Conservation (phyloP, 2,329 filamentous ascomycete genomes). For the Paracorniculantispora psalliotae region DNA sequence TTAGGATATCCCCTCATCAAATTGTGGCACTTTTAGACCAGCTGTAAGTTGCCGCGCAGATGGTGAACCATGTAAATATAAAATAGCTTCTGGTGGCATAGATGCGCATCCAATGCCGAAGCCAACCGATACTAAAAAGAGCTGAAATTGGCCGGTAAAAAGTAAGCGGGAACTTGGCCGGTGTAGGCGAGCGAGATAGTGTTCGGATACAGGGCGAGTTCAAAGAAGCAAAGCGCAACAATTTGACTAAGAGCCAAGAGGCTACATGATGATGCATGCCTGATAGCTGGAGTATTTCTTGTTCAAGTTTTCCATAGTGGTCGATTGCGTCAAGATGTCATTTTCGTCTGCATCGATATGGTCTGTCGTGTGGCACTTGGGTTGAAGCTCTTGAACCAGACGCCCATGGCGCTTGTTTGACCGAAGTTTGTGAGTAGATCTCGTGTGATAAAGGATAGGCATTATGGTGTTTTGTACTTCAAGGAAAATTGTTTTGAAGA, state of each 20-base stretch:
- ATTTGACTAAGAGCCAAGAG: neutral
- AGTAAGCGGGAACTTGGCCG: neutral
- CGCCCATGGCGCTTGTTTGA: neutral
- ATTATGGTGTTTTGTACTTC: neutral
- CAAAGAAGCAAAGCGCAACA: neutral
- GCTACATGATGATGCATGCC: slow-evolving; percentile 1
- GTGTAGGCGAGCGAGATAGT: neutral
- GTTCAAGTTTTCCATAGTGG: neutral
- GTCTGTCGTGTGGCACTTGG: neutral
- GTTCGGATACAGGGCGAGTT: neutral
- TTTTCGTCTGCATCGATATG: neutral
- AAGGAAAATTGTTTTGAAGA: neutral
- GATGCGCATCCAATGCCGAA: neutral
- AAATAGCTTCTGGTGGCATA: neutral
- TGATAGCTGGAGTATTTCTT: slow-evolving; percentile 8
- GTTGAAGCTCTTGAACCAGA: neutral
- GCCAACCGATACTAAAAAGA: slow-evolving; percentile 4
- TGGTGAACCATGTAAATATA: neutral
- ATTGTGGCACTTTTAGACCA: neutral
- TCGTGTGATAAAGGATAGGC: neutral
- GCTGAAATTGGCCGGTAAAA: slow-evolving; percentile 8
- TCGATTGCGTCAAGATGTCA: neutral
- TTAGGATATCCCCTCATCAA: neutral
- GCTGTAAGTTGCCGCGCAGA: neutral
- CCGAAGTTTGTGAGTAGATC: neutral